phyloP scores from a whole-genome alignment of 2,329 filamentous ascomycete genomes.

The Pleurostoma richardsiae region DNA sequence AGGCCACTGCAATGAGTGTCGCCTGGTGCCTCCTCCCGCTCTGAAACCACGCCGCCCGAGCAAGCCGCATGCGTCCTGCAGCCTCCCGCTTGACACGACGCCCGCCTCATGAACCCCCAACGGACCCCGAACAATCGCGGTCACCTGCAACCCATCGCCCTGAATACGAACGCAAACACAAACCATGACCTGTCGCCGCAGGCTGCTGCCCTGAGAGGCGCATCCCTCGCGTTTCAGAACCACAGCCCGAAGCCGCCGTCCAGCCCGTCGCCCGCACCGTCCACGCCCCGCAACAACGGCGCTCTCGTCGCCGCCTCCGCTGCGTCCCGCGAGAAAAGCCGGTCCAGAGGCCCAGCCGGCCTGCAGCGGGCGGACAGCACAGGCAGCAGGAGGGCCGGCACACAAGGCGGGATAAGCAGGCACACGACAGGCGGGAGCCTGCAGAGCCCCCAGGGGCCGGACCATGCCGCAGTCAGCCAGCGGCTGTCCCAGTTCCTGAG shows the following conservation, averaged over 20 bases:
- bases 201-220: constrained; percentile 44
- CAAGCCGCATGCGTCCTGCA: too few relatives aligned
- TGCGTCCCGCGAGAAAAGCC: constrained; percentile 24
- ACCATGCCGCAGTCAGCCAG: constrained; percentile 15
- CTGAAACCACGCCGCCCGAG: too few relatives aligned
- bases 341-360: constrained; percentile 12
- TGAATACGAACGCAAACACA: constrained; percentile 2
- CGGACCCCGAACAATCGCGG: not conserved
- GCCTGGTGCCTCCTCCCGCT: too few relatives aligned
- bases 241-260: constrained; percentile 11
- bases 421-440: constrained; percentile 32
- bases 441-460: constrained; percentile 11
- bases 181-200: constrained; percentile 5
- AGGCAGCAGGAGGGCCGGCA: constrained; percentile 6
- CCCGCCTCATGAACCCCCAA: too few relatives aligned
- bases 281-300: constrained; percentile 22
- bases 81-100: too few relatives aligned
- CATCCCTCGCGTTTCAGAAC: constrained; percentile 45
- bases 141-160: not conserved
- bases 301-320: constrained; percentile 41
- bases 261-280: constrained; percentile 7
- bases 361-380: constrained; percentile 6
- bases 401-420: constrained; percentile 16
- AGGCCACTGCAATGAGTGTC: too few relatives aligned
- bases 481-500: constrained; percentile 17